Percentiles rank a stretch among this genome's conserved stretches.
Evolutionary conservation across 768 basidiomycete species (phyloP).

Genomic region (Dentipellis fragilis): DNA sequence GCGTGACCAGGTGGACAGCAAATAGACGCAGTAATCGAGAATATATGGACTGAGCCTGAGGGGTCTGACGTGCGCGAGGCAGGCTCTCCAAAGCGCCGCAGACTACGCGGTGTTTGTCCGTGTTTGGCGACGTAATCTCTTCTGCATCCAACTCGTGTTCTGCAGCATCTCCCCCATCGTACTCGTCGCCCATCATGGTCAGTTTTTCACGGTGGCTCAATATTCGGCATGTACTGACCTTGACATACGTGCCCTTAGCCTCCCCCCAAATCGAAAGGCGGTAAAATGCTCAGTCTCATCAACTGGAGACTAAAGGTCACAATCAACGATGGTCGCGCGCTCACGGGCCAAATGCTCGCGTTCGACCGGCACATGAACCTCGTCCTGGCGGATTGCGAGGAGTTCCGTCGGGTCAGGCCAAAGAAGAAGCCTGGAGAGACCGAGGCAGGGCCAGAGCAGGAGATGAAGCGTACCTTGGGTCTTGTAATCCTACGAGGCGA

Average conservation of each 20-base stretch:
- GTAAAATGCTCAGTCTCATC: conserved; percentile 95
- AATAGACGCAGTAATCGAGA: too few species aligned
- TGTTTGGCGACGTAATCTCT: conserved; percentile 21
- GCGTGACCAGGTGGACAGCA: too few species aligned
- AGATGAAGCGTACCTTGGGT: conserved; percentile 95
- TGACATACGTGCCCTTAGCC: conserved; percentile 36
- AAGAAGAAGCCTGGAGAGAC: conserved; percentile 82
- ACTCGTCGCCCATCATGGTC: conserved; percentile 12
- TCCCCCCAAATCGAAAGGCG: conserved; percentile 95
- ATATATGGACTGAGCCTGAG: too few species aligned
- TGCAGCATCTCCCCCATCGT: conserved; percentile 45
- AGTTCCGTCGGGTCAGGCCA: conserved; percentile 84
- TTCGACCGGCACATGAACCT: conserved; percentile 99
- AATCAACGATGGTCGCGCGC: conserved; percentile 90
- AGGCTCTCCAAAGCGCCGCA: background rate
- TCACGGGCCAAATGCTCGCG: conserved; percentile 98
- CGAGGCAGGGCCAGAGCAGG: conserved; percentile 71
- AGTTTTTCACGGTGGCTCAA: background rate
- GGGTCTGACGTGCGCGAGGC: too few species aligned
- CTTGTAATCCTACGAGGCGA: conserved; percentile 95
- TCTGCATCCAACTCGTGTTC: conserved; percentile 18
- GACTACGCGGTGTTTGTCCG: conserved; percentile 19
- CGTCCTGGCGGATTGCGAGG: conserved; percentile 96
- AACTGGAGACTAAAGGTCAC: conserved; percentile 97
- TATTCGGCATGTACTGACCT: background rate